phyloP scores from a whole-genome alignment of 495 filamentous ascomycete genomes.

The Penicillium tannophilum region DNA sequence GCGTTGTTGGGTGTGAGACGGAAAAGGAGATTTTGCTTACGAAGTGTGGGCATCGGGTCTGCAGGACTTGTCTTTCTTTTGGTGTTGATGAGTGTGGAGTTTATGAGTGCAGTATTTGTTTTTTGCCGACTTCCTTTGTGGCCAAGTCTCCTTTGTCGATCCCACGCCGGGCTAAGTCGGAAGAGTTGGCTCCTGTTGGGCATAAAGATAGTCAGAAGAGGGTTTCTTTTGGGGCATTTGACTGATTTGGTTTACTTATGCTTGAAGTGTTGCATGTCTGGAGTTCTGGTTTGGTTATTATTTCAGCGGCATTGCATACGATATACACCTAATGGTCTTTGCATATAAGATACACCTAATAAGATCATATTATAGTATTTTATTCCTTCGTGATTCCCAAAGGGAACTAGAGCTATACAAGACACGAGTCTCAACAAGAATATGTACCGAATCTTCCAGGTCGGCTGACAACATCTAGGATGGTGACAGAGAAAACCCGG shows the following conservation, averaged over 20 bases:
- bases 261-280: not conserved
- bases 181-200: conserved; percentile 9
- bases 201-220: not conserved
- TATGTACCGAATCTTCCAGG: not conserved
- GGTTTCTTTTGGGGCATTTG: not conserved
- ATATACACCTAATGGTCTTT: too few species aligned
- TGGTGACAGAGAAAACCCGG: conserved; percentile 1
- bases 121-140: conserved; percentile 22
- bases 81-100: conserved; percentile 14
- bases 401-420: not conserved
- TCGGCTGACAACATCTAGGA: not conserved
- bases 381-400: not conserved
- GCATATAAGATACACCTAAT: too few species aligned
- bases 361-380: not conserved
- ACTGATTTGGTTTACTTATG: not conserved
- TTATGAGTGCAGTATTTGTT: conserved; percentile 33
- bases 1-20: conserved; percentile 22
- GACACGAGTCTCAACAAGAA: not conserved
- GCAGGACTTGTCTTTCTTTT: conserved; percentile 29
- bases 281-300: not conserved
- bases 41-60: conserved; percentile 30
- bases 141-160: conserved; percentile 11
- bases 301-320: not conserved
- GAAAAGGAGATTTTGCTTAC: conserved; percentile 23
- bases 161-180: conserved; percentile 5